These are phyloP conservation scores for Populus hybrid DNA, from an alignment of 441 rosid species.

Conservation along the genomic window DNA sequence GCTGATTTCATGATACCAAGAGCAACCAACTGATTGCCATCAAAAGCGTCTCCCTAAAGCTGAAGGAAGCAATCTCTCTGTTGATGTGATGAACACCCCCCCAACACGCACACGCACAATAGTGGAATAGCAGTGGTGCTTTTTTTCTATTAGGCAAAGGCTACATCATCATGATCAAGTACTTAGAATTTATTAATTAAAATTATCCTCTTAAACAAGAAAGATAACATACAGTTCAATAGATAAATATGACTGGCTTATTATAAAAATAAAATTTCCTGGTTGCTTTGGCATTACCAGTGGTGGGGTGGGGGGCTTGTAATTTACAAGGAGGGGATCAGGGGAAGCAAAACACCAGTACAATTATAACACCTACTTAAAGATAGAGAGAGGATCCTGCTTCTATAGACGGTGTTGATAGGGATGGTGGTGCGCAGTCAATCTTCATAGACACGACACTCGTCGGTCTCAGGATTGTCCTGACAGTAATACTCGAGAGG, in stretches of 20 bases:
- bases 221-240: constrained; percentile 37
- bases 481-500: constrained; percentile 70
- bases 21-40: constrained; percentile 82
- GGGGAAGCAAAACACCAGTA: background rate
- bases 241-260: too few species aligned
- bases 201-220: background rate
- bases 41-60: constrained; percentile 82
- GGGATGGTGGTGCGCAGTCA: constrained; percentile 8
- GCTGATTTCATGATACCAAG: constrained; percentile 86
- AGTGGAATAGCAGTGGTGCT: constrained; percentile 35
- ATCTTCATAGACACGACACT: constrained; percentile 65
- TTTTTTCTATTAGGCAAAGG: background rate
- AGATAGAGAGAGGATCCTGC: background rate
- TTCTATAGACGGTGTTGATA: background rate
- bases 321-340: background rate
- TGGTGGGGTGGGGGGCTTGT: background rate
- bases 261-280: too few species aligned
- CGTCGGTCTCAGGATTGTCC: constrained; percentile 74
- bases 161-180: background rate
- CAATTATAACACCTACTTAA: background rate
- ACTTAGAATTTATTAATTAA: background rate
- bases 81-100: constrained; percentile 33
- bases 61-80: constrained; percentile 62
- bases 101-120: too few species aligned
- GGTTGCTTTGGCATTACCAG: background rate